A percentile compares a stretch with the other conserved stretches of the same genome.
These are phyloP conservation scores for Podaxis pistillaris DNA, from an alignment of 768 basidiomycete genomes.

Conservation along the genomic window DNA sequence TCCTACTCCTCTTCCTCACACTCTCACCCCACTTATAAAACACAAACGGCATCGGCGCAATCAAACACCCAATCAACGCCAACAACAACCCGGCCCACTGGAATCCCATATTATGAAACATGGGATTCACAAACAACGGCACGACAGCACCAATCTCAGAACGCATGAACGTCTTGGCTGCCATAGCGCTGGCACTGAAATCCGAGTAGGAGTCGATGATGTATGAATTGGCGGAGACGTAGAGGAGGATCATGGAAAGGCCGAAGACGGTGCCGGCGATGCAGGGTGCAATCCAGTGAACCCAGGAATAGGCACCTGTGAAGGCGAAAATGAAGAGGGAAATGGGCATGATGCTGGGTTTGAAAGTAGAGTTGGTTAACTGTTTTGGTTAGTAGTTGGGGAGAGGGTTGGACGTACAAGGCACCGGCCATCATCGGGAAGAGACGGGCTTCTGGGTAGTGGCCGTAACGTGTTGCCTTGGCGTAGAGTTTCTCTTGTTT, in stretches of 20 bases:
- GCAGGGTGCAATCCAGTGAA: constrained; percentile 39
- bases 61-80: constrained; percentile 30
- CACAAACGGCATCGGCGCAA: constrained; percentile 39
- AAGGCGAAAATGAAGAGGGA: constrained; percentile 45
- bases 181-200: constrained; percentile 44
- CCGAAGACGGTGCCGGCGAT: constrained; percentile 38
- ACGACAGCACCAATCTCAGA: constrained; percentile 35
- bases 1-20: constrained; percentile 31
- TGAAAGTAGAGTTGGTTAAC: background rate
- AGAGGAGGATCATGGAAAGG: constrained; percentile 40
- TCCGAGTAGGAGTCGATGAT: constrained; percentile 41
- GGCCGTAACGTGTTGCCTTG: constrained; percentile 30
- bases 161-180: constrained; percentile 42
- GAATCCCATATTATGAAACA: constrained; percentile 41
- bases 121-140: constrained; percentile 39
- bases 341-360: constrained; percentile 32
- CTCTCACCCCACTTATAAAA: constrained; percentile 39
- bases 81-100: constrained; percentile 38
- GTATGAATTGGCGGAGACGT: constrained; percentile 43
- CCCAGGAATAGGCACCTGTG: constrained; percentile 37
- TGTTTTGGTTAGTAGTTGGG: background rate
- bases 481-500: constrained; percentile 33
- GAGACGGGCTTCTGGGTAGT: constrained; percentile 42
- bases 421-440: constrained; percentile 41
- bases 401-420: constrained; percentile 26